Evolutionary conservation across 805 yeast species (phyloP).

Genomic region (Spathaspora girioi): DNA sequence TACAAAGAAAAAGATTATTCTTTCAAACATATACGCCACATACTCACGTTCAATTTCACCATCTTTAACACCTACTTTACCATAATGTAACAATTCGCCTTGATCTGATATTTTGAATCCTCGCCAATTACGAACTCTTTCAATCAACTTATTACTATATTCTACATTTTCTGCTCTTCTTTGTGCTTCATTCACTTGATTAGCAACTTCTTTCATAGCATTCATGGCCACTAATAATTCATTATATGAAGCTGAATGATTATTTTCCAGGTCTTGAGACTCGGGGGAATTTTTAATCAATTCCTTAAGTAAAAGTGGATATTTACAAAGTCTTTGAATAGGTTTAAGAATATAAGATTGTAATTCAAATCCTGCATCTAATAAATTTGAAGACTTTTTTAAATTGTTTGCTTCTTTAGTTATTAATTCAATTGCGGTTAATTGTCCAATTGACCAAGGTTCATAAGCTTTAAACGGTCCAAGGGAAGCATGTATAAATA

Average conservation of each 20-base stretch:
- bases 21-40: slow-evolving; percentile 83
- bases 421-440: slow-evolving; percentile 80
- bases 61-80: slow-evolving; percentile 66
- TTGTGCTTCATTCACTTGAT: slow-evolving; percentile 88
- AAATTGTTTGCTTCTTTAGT: slow-evolving; percentile 58
- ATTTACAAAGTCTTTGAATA: slow-evolving; percentile 92
- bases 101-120: slow-evolving; percentile 76
- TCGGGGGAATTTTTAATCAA: slow-evolving; percentile 62
- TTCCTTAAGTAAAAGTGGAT: slow-evolving; percentile 79
- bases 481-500: slow-evolving; percentile 76
- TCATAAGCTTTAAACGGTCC: slow-evolving; percentile 85
- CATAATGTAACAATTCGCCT: slow-evolving; percentile 81
- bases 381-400: slow-evolving; percentile 49
- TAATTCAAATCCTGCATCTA: slow-evolving; percentile 83
- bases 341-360: slow-evolving; percentile 91
- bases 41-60: slow-evolving; percentile 78
- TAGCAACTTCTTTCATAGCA: slow-evolving; percentile 79
- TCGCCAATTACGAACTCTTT: slow-evolving; percentile 85
- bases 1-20: slow-evolving; percentile 47
- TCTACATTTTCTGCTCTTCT: slow-evolving; percentile 84
- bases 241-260: slow-evolving; percentile 36
- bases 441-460: slow-evolving; percentile 91
- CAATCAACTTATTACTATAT: slow-evolving; percentile 61
- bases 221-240: slow-evolving; percentile 71
- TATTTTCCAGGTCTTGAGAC: slow-evolving; percentile 5